Evolutionary conservation across 2,329 filamentous ascomycete genomes (phyloP).

Genomic region (Arachnopeziza araneosa): DNA sequence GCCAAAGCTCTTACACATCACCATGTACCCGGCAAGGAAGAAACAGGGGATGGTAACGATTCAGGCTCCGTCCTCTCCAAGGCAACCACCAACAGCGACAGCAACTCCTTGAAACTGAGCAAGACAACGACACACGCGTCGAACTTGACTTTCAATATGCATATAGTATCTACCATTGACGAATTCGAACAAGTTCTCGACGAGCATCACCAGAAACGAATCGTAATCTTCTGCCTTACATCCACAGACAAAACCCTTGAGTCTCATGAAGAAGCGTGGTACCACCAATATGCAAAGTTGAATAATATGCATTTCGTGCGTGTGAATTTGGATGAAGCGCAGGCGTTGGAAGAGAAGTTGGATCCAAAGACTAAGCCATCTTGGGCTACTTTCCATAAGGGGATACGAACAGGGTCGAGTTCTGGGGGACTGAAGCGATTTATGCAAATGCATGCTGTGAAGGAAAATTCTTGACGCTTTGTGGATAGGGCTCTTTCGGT

Average conservation of each 20-base stretch:
- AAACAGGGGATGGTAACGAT: not conserved
- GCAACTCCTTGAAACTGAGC: not conserved
- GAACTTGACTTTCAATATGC: not conserved
- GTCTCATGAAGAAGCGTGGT: constrained; percentile 10
- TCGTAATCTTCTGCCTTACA: constrained; percentile 7
- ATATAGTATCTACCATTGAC: constrained; percentile 1
- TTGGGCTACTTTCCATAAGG: constrained; percentile 13
- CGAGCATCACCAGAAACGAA: constrained; percentile 9
- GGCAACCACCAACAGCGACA: not conserved
- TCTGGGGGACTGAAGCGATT: constrained; percentile 11
- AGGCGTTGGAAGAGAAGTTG: constrained; percentile 6
- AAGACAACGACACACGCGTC: not conserved
- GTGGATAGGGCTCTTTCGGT: too few species aligned
- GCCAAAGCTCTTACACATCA: not conserved
- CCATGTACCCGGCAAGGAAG: not conserved
- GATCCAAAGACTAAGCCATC: constrained; percentile 9
- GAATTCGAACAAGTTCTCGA: constrained; percentile 9
- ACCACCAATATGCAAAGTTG: constrained; percentile 8
- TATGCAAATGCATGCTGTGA: constrained; percentile 10
- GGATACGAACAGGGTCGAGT: constrained; percentile 8
- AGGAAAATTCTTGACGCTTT: not conserved
- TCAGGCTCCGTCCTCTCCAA: not conserved
- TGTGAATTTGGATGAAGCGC: constrained; percentile 4
- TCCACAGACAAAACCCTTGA: constrained; percentile 3
- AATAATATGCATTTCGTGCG: constrained; percentile 7